Evolutionary conservation across 2,329 filamentous ascomycete species (phyloP).

Genomic region (Cercospora berteroae): DNA sequence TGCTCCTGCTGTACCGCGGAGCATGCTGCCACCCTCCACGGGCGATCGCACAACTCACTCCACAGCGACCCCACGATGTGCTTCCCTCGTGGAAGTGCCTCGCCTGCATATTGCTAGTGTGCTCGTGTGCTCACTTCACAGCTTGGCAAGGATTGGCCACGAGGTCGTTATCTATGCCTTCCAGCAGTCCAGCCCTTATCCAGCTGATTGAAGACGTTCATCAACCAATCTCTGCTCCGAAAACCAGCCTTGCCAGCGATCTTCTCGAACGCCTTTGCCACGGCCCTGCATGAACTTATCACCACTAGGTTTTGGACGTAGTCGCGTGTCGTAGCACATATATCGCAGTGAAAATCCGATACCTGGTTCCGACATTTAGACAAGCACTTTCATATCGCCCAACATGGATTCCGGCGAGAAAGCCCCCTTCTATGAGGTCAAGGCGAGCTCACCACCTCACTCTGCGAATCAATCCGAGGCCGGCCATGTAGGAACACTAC

Average conservation of each 20-base stretch:
- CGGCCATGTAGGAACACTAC: slow-evolving; percentile 30
- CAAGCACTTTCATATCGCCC: neutral
- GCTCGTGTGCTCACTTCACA: neutral
- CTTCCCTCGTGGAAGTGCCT: neutral
- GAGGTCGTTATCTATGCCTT: neutral
- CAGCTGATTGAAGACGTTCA: neutral
- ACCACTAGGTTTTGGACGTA: neutral
- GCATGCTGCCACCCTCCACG: neutral
- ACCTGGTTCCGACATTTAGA: neutral
- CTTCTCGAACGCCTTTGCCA: neutral
- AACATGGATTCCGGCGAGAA: slow-evolving; percentile 19
- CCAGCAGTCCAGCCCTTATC: neutral
- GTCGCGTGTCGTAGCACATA: neutral
- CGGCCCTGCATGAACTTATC: neutral
- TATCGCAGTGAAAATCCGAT: neutral
- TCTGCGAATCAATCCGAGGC: slow-evolving; percentile 28
- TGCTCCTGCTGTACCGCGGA: neutral
- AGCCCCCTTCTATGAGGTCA: slow-evolving; percentile 16
- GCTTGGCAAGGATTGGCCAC: neutral
- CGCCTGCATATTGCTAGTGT: neutral
- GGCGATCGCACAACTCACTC: neutral
- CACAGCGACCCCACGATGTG: neutral
- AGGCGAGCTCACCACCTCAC: slow-evolving; percentile 29
- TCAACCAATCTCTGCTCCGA: neutral
- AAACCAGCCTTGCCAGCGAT: neutral